A percentile compares a stretch with the other conserved stretches of the same genome.
Evolutionary conservation across 2,329 filamentous ascomycete species (phyloP).

Genomic region (Aspergillus versicolor): DNA sequence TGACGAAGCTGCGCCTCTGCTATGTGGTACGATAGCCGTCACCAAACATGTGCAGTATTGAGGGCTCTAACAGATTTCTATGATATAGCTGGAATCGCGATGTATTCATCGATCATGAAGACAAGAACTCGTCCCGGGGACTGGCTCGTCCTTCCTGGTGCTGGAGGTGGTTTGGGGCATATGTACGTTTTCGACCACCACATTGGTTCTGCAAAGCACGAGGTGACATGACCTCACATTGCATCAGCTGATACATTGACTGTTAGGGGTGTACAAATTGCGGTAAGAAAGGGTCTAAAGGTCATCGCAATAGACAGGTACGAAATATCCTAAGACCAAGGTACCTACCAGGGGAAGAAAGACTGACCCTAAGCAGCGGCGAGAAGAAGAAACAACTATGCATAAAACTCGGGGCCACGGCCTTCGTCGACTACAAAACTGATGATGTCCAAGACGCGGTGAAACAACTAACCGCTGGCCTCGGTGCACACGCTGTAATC

Average conservation of each 20-base stretch:
- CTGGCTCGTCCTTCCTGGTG: conserved; percentile 37
- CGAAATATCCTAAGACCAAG: background rate
- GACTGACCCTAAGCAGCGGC: conserved; percentile 24
- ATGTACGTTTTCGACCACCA: conserved; percentile 26
- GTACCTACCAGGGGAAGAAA: background rate
- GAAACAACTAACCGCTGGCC: conserved; percentile 39
- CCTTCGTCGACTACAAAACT: conserved; percentile 35
- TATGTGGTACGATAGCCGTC: conserved; percentile 32
- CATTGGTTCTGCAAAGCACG: too few species aligned
- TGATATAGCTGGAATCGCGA: conserved; percentile 35
- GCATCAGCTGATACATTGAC: background rate
- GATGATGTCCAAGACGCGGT: conserved; percentile 42
- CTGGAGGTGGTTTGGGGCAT: conserved; percentile 40
- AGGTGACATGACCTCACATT: background rate
- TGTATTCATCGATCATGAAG: conserved; percentile 42
- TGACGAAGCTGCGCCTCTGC: conserved; percentile 35
- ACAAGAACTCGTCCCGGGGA: conserved; percentile 34
- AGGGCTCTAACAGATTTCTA: background rate
- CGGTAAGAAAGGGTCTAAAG: conserved; percentile 33
- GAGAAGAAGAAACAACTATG: conserved; percentile 36
- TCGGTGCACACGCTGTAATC: conserved; percentile 49
- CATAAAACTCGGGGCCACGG: conserved; percentile 31
- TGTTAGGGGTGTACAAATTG: conserved; percentile 38
- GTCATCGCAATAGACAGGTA: conserved; percentile 42
- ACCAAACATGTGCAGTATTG: background rate